phyloP scores from a whole-genome alignment of 345 rosid species.

The Eutrema yunnanense region DNA sequence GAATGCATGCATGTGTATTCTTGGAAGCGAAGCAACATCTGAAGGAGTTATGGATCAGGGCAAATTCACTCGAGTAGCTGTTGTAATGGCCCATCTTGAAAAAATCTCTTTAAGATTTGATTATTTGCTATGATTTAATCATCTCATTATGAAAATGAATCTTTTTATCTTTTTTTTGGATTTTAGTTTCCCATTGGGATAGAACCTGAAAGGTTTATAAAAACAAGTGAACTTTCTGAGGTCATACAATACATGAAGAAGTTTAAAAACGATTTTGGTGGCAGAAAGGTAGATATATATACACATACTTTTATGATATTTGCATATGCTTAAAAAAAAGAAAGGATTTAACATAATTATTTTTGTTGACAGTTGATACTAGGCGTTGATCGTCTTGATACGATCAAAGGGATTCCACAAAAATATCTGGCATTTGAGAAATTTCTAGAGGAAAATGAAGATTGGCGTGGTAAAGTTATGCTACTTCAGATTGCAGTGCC shows the following conservation, averaged over 20 bases:
- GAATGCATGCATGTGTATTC: constrained; percentile 93
- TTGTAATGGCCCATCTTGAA: constrained; percentile 46
- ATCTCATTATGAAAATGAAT: background rate
- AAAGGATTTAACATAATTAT: background rate
- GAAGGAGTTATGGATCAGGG: constrained; percentile 96
- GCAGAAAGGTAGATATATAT: constrained; percentile 66
- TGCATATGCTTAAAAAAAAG: background rate
- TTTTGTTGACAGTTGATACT: constrained; percentile 65
- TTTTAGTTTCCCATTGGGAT: constrained; percentile 96
- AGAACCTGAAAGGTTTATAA: constrained; percentile 75
- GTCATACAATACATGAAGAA: constrained; percentile 70
- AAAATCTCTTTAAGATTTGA: background rate
- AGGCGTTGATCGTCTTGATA: constrained; percentile 98
- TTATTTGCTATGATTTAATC: background rate
- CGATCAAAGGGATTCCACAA: constrained; percentile 97
- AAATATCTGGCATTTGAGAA: constrained; percentile 95
- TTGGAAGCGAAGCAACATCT: constrained; percentile 95
- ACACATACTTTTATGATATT: background rate
- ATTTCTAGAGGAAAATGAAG: constrained; percentile 85
- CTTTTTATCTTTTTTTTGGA: background rate
- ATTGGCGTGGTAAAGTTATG: constrained; percentile 91
- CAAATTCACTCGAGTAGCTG: constrained; percentile 84
- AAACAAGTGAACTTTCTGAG: constrained; percentile 51
- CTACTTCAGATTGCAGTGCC: constrained; percentile 98
- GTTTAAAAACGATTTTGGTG: constrained; percentile 71